Evolutionary conservation across 2,329 filamentous ascomycete genomes (phyloP), one percentile per base, ranked within the genome.

Genomic region (Rhinocladiella mackenziei): DNA sequence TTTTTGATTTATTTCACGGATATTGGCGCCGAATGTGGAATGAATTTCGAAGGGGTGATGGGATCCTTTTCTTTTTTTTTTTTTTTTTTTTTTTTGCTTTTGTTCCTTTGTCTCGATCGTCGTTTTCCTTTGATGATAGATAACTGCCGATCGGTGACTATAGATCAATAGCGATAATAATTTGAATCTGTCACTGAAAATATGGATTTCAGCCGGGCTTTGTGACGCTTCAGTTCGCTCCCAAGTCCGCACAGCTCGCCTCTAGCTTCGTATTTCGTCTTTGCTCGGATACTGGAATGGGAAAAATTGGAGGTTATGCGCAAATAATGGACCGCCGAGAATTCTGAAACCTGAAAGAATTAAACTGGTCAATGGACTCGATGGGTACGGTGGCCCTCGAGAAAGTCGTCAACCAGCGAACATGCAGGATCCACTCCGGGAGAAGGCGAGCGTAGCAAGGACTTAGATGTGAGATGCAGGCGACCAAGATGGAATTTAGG

Each of bases 351-450:
- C 6, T 18, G 5, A 3, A 11, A 34, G 19, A 34, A 39, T 30
- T 22, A 30, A 17, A 17, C 30, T 6, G 18, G 18, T 32, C 30
- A 32, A 48, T 32, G 30, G 31, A 7, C 19, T 40, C 31, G 25
- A 39, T 43, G 28, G 29, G 20, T 38, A 42, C 33, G 43, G 34
- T 28, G 30, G n/a, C n/a, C n/a, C n/a, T n/a, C 15, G 23, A 29
- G 43, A 38, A n/a, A 46, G 39, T 41, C 36, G 35, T 49, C 43
- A 44, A 38, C 39, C 8, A 26, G 23, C n/a, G 23, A 13, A 35
- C 29, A 26, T 39, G 32, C 42, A 43, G 35, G 43, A 25, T 45
- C 50, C 50, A 50, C 50, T 39, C 33, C 50, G 46, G 43, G 39
- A 45, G 35, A 44, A 42, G 50, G 50, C 50, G 43, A 43, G 42